Conservation (phyloP, 2,329 filamentous ascomycete species). For the Teratosphaeria epicoccoides region DNA sequence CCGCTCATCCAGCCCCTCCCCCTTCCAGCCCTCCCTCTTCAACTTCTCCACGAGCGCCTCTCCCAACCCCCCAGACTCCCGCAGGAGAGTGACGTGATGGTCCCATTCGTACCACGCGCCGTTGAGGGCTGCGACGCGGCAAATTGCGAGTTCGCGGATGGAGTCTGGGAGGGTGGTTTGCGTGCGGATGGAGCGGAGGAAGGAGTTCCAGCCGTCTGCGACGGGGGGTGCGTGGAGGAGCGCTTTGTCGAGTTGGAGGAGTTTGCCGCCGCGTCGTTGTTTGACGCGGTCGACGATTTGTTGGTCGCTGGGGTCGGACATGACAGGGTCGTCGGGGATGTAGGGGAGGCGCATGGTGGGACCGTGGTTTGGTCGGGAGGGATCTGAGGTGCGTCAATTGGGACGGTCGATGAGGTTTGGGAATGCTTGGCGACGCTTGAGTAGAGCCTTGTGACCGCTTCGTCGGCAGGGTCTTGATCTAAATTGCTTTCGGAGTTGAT, state of each 20-base stretch:
- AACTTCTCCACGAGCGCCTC: slow-evolving; percentile 39
- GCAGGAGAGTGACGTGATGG: slow-evolving; percentile 61
- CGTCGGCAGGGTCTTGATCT: too few species aligned
- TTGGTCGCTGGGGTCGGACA: slow-evolving; percentile 37
- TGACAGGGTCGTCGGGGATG: slow-evolving; percentile 40
- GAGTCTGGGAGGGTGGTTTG: slow-evolving; percentile 38
- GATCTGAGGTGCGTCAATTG: neutral
- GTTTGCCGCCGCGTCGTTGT: slow-evolving; percentile 39
- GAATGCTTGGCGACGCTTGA: neutral
- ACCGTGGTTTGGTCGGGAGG: neutral
- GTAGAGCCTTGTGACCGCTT: neutral
- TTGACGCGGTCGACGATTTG: slow-evolving; percentile 42
- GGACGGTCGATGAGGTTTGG: neutral
- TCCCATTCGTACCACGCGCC: slow-evolving; percentile 77
- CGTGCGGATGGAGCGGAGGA: slow-evolving; percentile 46
- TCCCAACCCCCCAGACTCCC: slow-evolving; percentile 51
- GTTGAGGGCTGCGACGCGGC: slow-evolving; percentile 69
- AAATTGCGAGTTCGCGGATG: slow-evolving; percentile 69
- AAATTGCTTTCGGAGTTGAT: too few species aligned
- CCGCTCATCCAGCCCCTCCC: slow-evolving; percentile 41
- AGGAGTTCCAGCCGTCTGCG: slow-evolving; percentile 49
- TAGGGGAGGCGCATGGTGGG: slow-evolving; percentile 44
- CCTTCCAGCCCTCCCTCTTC: slow-evolving; percentile 25
- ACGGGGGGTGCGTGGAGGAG: slow-evolving; percentile 46
- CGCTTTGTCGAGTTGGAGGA: slow-evolving; percentile 44